Evolutionary conservation across 2,329 filamentous ascomycete genomes (phyloP).

Genomic region (Neofusicoccum umdonicola): DNA sequence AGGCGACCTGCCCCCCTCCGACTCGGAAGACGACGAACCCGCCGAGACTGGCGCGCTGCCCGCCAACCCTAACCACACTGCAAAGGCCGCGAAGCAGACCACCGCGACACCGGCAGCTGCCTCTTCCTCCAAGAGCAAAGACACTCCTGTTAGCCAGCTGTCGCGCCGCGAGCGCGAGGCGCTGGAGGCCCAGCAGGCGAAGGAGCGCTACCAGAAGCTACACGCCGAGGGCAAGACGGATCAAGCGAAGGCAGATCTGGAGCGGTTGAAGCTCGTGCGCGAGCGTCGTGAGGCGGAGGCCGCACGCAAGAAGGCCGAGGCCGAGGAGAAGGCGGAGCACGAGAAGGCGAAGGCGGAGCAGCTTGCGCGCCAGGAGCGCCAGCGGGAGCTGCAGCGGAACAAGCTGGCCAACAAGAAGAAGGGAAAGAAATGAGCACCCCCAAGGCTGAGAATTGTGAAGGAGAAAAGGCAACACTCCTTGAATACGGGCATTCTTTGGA

Average conservation of each 20-base stretch:
- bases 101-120: slow-evolving; percentile 55
- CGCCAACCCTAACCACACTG: slow-evolving; percentile 84
- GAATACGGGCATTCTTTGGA: slow-evolving; percentile 1
- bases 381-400: slow-evolving; percentile 48
- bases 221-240: slow-evolving; percentile 96
- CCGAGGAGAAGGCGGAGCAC: slow-evolving; percentile 49
- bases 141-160: slow-evolving; percentile 50
- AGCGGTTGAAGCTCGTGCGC: slow-evolving; percentile 74
- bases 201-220: slow-evolving; percentile 86
- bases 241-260: slow-evolving; percentile 85
- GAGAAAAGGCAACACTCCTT: neutral
- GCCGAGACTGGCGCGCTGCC: slow-evolving; percentile 64
- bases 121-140: slow-evolving; percentile 54
- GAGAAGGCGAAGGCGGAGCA: slow-evolving; percentile 58
- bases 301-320: slow-evolving; percentile 71
- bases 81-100: slow-evolving; percentile 67
- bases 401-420: slow-evolving; percentile 33
- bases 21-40: slow-evolving; percentile 58
- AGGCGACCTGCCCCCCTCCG: slow-evolving; percentile 79
- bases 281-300: slow-evolving; percentile 85
- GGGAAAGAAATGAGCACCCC: slow-evolving; percentile 9
- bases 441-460: neutral
- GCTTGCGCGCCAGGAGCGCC: slow-evolving; percentile 47
- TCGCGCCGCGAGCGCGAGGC: slow-evolving; percentile 72
- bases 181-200: slow-evolving; percentile 79